These are phyloP conservation scores for Letharia lupina DNA, from an alignment of 495 filamentous ascomycete genomes.

Conservation along the genomic window DNA sequence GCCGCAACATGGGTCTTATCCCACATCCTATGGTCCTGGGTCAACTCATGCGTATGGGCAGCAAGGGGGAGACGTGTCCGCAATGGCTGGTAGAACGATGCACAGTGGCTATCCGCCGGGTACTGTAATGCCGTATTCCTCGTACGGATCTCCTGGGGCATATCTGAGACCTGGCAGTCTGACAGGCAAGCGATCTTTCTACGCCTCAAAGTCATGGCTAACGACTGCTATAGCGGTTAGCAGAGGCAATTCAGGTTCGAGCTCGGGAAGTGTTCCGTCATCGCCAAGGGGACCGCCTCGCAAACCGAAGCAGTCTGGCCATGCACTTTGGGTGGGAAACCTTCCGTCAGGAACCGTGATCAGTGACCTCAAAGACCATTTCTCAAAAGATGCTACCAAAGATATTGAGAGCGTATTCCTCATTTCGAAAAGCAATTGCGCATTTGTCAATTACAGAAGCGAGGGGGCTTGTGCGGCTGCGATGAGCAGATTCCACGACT, in stretches of 20 bases:
- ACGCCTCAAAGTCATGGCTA: constrained; percentile 6
- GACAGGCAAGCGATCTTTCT: constrained; percentile 27
- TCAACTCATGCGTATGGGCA: constrained; percentile 13
- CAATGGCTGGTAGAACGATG: constrained; percentile 8
- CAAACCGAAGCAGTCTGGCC: constrained; percentile 87
- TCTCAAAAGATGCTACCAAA: constrained; percentile 66
- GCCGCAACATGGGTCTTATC: constrained; percentile 14
- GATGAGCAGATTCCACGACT: constrained; percentile 81
- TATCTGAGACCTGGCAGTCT: constrained; percentile 10
- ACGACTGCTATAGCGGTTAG: constrained; percentile 12
- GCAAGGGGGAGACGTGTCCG: constrained; percentile 12
- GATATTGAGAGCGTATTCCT: constrained; percentile 87
- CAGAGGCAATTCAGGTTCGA: constrained; percentile 21
- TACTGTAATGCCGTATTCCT: constrained; percentile 7
- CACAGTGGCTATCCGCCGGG: constrained; percentile 18
- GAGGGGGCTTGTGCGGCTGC: constrained; percentile 70
- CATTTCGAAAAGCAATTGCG: constrained; percentile 96
- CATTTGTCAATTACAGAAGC: constrained; percentile 91
- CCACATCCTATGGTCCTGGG: constrained; percentile 12
- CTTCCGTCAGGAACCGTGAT: constrained; percentile 74
- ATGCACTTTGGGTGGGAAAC: constrained; percentile 96
- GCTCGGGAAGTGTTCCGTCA: constrained; percentile 28
- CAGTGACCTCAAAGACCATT: constrained; percentile 78
- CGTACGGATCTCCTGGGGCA: constrained; percentile 11
- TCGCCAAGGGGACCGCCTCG: constrained; percentile 79